Evolutionary conservation across 2,329 filamentous ascomycete species (phyloP), one percentile per base, ranked within the genome.

Genomic region (Pseudogymnoascus sp.): DNA sequence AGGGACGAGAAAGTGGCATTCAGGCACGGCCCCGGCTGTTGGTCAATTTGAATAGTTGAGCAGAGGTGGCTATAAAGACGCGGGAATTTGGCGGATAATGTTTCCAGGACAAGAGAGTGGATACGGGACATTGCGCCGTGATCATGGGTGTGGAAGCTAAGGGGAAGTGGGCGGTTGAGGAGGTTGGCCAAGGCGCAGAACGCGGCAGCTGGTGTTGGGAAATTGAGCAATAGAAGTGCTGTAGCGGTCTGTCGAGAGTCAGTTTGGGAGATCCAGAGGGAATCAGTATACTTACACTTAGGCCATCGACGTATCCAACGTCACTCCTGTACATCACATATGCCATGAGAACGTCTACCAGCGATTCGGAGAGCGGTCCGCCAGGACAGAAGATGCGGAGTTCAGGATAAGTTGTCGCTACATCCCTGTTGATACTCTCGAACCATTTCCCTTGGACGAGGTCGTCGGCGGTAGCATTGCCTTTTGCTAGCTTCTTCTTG

Each of bases 271-370:
- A 45, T 62, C 65, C 70, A 65, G 71, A 60, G 45, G 60, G 49
- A n/a, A 11, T 61, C 29, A 31, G n/a, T 29, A 59, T 45, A 63
- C 19, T 33, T 74, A 90, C 86, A 71, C 91, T 89, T 67, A 87
- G 89, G 61, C 89, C 89, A 65, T 82, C 80, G 63, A 90, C 81
- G 69, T 91, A 92, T 65, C 90, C 89, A 69, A 93, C 88, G 71
- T 94, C 90, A 67, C 86, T 88, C 65, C 90, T 83, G 74, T 94
- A 94, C 83, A 91, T 89, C 62, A 86, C 81, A 74, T 93, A 93
- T 6, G 90, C 91, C 69, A 86, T 86, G 64, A 93, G 78, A 8
- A 94, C 84, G 70, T 93, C 86, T 16, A 88, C 77, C 31, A 94
- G 77, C 38, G 82, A 80, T 63, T 84, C 78, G 70, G 92, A 84